phyloP scores from a whole-genome alignment of 805 yeast species.

The Candida krabiensis region DNA sequence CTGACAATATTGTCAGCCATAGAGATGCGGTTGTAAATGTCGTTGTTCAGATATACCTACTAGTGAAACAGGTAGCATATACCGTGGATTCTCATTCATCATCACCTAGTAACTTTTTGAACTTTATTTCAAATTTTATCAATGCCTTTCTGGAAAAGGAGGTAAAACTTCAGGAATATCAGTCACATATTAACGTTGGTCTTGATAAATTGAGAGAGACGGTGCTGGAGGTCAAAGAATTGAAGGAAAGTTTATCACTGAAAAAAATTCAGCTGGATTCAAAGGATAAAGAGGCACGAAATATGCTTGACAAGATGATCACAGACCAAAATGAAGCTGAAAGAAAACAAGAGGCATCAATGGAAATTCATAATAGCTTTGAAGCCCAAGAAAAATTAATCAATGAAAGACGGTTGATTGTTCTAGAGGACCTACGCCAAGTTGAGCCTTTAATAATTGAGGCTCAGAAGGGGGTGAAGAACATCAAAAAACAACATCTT shows the following conservation, averaged over 20 bases:
- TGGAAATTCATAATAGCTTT: constrained; percentile 69
- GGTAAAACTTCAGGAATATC: constrained; percentile 56
- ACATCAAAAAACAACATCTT: constrained; percentile 87
- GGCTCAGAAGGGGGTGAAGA: constrained; percentile 87
- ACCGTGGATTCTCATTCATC: constrained; percentile 2
- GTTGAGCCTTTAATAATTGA: constrained; percentile 85
- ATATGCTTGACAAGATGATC: constrained; percentile 73
- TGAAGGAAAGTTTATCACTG: constrained; percentile 52
- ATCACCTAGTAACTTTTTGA: constrained; percentile 58
- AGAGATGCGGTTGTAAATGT: constrained; percentile 46
- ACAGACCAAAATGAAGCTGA: constrained; percentile 90
- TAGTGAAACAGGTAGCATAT: constrained; percentile 4
- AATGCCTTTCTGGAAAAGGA: constrained; percentile 43
- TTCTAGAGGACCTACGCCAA: constrained; percentile 60
- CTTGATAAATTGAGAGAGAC: constrained; percentile 75
- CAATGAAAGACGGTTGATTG: constrained; percentile 49
- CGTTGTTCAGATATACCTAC: constrained; percentile 47
- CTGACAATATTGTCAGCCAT: constrained; percentile 10
- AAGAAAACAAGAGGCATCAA: constrained; percentile 80
- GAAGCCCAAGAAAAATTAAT: constrained; percentile 66
- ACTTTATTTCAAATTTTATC: constrained; percentile 47
- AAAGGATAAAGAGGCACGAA: constrained; percentile 70
- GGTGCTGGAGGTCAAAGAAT: constrained; percentile 63
- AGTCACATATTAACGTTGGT: constrained; percentile 72
- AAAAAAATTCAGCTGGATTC: constrained; percentile 48